phyloP scores from a whole-genome alignment of 192 early-diverging fungal genomes.

The Mortierella antarctica region DNA sequence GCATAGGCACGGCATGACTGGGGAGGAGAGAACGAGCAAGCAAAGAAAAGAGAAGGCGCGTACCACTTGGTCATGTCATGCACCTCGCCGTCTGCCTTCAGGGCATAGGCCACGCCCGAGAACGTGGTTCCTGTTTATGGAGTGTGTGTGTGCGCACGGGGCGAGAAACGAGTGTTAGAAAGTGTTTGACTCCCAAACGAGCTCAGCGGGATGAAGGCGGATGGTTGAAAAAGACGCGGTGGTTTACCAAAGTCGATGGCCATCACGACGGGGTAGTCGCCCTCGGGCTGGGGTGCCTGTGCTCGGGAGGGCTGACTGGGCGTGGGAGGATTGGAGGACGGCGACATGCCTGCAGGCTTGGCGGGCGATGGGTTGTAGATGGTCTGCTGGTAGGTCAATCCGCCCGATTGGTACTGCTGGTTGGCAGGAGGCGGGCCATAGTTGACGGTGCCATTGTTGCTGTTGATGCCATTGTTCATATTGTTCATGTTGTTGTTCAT shows the following conservation, averaged over 20 bases:
- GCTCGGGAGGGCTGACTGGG: constrained; percentile 7
- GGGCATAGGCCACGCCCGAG: constrained; percentile 62
- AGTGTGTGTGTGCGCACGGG: constrained; percentile 13
- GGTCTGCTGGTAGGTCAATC: constrained; percentile 39
- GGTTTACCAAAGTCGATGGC: constrained; percentile 56
- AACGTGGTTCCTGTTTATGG: constrained; percentile 54
- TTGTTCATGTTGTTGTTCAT: constrained; percentile 9
- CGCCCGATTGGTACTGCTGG: constrained; percentile 22
- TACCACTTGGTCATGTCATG: constrained; percentile 62
- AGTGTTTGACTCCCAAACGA: constrained; percentile 7
- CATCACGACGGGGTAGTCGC: constrained; percentile 54
- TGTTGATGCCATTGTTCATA: constrained; percentile 16
- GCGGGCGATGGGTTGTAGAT: constrained; percentile 23
- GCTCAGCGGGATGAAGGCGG: neutral
- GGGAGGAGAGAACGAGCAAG: neutral
- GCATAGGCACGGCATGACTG: no score
- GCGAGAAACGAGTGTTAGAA: constrained; percentile 7
- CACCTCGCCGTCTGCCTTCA: constrained; percentile 57
- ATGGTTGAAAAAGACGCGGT: neutral
- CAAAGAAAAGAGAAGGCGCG: neutral
- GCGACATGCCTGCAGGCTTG: constrained; percentile 11
- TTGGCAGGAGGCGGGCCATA: constrained; percentile 8
- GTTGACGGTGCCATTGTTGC: neutral
- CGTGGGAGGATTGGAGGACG: constrained; percentile 3
- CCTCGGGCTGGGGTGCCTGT: constrained; percentile 30